phyloP scores from a whole-genome alignment of 2,329 filamentous ascomycete species.

The Akanthomyces muscarius region DNA sequence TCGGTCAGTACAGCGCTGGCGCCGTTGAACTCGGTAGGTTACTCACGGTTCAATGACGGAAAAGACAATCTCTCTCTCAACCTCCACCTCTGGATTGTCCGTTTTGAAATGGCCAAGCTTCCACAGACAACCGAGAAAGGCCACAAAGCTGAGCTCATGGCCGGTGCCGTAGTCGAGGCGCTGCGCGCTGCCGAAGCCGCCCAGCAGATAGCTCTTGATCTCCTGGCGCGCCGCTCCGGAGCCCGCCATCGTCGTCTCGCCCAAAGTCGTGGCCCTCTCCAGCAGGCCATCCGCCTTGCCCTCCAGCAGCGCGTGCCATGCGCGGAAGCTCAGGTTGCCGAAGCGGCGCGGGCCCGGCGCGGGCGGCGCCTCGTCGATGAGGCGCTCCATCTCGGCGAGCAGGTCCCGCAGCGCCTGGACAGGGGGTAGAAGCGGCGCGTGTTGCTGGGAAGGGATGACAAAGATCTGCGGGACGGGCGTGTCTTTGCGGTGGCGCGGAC shows the following conservation, averaged over 20 bases:
- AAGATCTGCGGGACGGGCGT: constrained; percentile 37
- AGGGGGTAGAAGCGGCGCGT: constrained; percentile 36
- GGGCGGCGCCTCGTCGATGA: constrained; percentile 77
- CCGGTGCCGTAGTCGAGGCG: constrained; percentile 93
- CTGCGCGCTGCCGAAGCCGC: constrained; percentile 82
- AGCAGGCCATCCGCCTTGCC: constrained; percentile 45
- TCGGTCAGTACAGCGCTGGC: constrained; percentile 16
- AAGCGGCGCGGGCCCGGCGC: constrained; percentile 84
- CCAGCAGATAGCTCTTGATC: constrained; percentile 73
- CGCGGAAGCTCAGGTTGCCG: constrained; percentile 86
- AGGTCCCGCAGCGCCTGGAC: constrained; percentile 64
- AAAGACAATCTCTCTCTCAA: constrained; percentile 77
- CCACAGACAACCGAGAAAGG: constrained; percentile 87
- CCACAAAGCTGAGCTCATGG: constrained; percentile 91
- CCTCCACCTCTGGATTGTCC: constrained; percentile 45
- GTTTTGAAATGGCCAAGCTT: constrained; percentile 75
- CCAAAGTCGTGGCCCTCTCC: constrained; percentile 25
- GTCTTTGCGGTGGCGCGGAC: constrained; percentile 57
- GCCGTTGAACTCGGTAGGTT: not conserved
- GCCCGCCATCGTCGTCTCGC: constrained; percentile 29
- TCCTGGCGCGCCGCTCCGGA: constrained; percentile 56
- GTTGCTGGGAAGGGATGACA: constrained; percentile 36
- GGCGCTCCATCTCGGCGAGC: constrained; percentile 57
- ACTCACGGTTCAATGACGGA: constrained; percentile 78
- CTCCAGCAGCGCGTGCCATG: constrained; percentile 71